A percentile compares a stretch with the other conserved stretches of the same genome.
These are phyloP conservation scores for Boletus huronensis DNA, from an alignment of 768 basidiomycete species.

Conservation along the genomic window DNA sequence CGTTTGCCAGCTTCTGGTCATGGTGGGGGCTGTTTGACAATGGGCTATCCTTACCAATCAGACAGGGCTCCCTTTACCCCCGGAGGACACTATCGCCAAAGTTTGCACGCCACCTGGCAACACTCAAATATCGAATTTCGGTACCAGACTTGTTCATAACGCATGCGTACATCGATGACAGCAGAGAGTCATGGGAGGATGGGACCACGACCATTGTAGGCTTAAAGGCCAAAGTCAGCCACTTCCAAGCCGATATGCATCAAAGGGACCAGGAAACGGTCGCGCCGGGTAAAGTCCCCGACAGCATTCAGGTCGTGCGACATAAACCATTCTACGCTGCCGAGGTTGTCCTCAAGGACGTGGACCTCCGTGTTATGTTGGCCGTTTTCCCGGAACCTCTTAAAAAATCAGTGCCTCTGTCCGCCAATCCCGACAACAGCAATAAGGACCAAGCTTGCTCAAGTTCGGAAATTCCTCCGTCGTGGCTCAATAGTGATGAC, in stretches of 20 bases:
- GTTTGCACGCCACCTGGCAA: slow-evolving; percentile 83
- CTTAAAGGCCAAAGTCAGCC: slow-evolving; percentile 76
- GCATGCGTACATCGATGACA: slow-evolving; percentile 83
- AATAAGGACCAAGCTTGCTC: slow-evolving; percentile 33
- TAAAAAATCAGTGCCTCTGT: slow-evolving; percentile 54
- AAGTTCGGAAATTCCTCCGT: slow-evolving; percentile 37
- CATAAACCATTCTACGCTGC: slow-evolving; percentile 88
- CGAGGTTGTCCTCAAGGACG: slow-evolving; percentile 72
- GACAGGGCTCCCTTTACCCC: slow-evolving; percentile 83
- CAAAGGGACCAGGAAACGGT: slow-evolving; percentile 82
- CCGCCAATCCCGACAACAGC: slow-evolving; percentile 42
- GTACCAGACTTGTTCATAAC: slow-evolving; percentile 78
- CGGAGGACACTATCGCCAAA: slow-evolving; percentile 74
- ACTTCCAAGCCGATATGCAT: slow-evolving; percentile 87
- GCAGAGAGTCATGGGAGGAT: slow-evolving; percentile 72
- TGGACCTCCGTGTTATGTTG: slow-evolving; percentile 75
- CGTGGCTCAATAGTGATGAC: slow-evolving; percentile 80
- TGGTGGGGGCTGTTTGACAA: slow-evolving; percentile 90
- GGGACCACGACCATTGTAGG: slow-evolving; percentile 81
- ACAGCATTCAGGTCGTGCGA: slow-evolving; percentile 55
- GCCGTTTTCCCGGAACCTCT: slow-evolving; percentile 73
- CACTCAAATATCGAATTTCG: slow-evolving; percentile 84
- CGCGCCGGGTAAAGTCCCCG: slow-evolving; percentile 52
- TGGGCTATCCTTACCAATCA: slow-evolving; percentile 74
- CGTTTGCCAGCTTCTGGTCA: slow-evolving; percentile 85